Conservation (phyloP, 495 filamentous ascomycete species). For the Pyrenopolyporus hunteri region DNA sequence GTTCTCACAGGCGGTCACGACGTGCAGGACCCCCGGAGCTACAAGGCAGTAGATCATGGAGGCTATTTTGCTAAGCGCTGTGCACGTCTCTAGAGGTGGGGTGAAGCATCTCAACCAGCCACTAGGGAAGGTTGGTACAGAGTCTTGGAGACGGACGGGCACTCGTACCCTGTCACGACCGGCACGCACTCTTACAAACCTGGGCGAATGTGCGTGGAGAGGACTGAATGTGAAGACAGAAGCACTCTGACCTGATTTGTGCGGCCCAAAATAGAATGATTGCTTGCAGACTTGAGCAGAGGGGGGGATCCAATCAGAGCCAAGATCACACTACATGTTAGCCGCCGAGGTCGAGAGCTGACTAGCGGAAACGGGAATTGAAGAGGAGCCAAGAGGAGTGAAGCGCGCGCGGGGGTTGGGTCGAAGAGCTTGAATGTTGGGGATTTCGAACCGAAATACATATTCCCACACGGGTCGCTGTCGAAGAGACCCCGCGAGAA, state of each 20-base stretch:
- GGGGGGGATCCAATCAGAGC: conserved; percentile 29
- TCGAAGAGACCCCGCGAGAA: neutral
- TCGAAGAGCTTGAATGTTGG: conserved; percentile 12
- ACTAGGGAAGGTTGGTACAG: conserved; percentile 22
- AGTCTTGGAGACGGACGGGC: conserved; percentile 19
- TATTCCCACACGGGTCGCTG: conserved; percentile 1
- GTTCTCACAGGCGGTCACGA: conserved; percentile 20
- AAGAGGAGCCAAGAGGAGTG: conserved; percentile 20
- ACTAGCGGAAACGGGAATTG: conserved; percentile 30
- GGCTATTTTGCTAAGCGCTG: conserved; percentile 40
- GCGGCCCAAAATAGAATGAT: conserved; percentile 36
- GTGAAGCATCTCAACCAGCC: conserved; percentile 36
- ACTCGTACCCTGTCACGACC: conserved; percentile 12
- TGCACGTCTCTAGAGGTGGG: conserved; percentile 32
- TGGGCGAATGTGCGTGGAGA: conserved; percentile 14
- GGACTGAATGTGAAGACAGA: conserved; percentile 8
- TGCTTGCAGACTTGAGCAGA: conserved; percentile 22
- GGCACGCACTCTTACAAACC: conserved; percentile 17
- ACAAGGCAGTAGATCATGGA: conserved; percentile 19
- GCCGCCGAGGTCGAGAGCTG: conserved; percentile 30
- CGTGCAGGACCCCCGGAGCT: conserved; percentile 28
- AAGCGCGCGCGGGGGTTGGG: conserved; percentile 35
- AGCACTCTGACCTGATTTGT: conserved; percentile 28
- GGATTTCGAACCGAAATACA: conserved; percentile 11
- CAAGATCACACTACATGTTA: conserved; percentile 39